Conservation (phyloP, 768 basidiomycete species). For the Xerocomellus amylosporus region DNA sequence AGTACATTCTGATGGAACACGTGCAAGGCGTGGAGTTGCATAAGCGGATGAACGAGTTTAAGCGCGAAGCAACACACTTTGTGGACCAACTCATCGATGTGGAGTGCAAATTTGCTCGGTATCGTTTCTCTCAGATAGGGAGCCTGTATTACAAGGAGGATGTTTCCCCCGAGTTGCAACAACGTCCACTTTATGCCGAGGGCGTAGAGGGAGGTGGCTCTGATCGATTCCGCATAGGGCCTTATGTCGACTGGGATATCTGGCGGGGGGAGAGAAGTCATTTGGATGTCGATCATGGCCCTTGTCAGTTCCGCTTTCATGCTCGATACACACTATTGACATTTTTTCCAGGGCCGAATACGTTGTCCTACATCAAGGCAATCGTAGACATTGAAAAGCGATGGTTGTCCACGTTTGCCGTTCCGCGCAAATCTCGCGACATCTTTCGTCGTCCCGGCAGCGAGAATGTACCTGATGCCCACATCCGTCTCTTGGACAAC, state of each 20-base stretch:
- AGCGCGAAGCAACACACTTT: constrained; percentile 1
- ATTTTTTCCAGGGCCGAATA: not conserved
- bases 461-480: constrained; percentile 2
- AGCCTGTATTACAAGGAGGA: constrained; percentile 38
- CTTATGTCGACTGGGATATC: constrained; percentile 18
- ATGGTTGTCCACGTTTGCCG: not conserved
- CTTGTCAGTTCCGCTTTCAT: constrained; percentile 28
- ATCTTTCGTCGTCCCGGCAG: not conserved
- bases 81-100: constrained; percentile 21
- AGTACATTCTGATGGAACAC: constrained; percentile 38
- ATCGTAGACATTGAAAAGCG: constrained; percentile 1
- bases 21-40: constrained; percentile 23
- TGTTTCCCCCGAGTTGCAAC: constrained; percentile 6
- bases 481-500: constrained; percentile 11
- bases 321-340: not conserved
- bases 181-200: constrained; percentile 14
- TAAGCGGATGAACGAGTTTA: constrained; percentile 8
- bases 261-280: constrained; percentile 27
- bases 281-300: constrained; percentile 31
- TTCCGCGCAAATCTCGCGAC: not conserved
- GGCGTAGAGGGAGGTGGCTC: constrained; percentile 32
- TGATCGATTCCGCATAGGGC: constrained; percentile 15
- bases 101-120: constrained; percentile 16
- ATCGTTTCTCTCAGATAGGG: constrained; percentile 32
- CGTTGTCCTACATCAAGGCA: not conserved